phyloP scores from a whole-genome alignment of 169 alveolate species.

The Eimeria acervulina region DNA sequence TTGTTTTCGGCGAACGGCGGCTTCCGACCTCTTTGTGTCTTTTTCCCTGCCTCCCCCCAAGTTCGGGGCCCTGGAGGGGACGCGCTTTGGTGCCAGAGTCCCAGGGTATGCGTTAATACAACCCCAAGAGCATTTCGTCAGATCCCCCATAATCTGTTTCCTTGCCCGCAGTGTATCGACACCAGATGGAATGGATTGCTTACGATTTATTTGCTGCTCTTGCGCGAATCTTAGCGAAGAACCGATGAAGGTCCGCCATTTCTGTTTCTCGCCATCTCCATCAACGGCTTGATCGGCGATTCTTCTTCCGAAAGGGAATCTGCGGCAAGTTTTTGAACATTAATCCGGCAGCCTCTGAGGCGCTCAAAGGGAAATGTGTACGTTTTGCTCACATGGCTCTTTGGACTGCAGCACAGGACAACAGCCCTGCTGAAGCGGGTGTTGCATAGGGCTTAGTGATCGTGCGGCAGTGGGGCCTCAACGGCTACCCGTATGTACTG shows the following conservation, averaged over 20 bases:
- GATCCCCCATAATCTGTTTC: constrained; percentile 15
- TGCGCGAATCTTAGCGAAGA: neutral
- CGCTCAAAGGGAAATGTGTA: constrained; percentile 9
- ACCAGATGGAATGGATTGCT: constrained; percentile 13
- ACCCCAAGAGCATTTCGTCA: neutral
- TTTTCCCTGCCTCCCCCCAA: neutral
- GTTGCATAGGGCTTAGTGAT: neutral
- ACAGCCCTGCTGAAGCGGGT: constrained; percentile 3
- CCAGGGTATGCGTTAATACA: neutral
- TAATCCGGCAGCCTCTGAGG: constrained; percentile 17
- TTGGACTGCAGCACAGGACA: neutral
- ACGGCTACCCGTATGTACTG: constrained; percentile 9
- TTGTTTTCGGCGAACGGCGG: constrained; percentile 5
- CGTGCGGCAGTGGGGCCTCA: constrained; percentile 6
- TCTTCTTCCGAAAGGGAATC: constrained; percentile 32
- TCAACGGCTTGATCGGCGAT: neutral
- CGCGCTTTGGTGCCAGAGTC: neutral
- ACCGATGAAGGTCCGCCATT: constrained; percentile 17
- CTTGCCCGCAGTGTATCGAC: constrained; percentile 55
- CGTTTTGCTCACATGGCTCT: neutral
- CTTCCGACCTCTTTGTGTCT: neutral
- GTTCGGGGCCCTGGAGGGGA: constrained; percentile 19
- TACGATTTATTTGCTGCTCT: constrained; percentile 3
- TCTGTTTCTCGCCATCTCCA: neutral
- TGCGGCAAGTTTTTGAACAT: neutral